Conservation (phyloP, 441 rosid species). For the Erysimum cheiri region DNA sequence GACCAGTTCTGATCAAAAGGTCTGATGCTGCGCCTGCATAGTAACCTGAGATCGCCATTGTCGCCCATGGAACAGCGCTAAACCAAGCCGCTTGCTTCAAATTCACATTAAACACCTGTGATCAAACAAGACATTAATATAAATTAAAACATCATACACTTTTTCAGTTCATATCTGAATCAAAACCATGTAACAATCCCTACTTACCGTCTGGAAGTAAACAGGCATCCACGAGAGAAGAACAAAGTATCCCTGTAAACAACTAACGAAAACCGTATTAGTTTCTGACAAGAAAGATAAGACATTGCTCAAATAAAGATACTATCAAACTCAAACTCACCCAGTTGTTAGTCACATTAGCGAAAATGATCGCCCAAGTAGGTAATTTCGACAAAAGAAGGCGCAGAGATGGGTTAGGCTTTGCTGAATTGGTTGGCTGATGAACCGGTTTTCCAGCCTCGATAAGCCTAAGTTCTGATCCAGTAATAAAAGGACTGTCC, state of each 20-base stretch:
- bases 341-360: constrained; percentile 92
- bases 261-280: constrained; percentile 21
- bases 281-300: background rate
- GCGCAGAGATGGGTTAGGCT: constrained; percentile 57
- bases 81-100: constrained; percentile 97
- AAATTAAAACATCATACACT: background rate
- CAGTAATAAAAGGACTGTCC: constrained; percentile 62
- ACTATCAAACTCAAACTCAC: constrained; percentile 50
- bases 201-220: constrained; percentile 84
- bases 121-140: background rate
- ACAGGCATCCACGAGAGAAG: constrained; percentile 99
- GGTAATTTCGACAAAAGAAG: constrained; percentile 73
- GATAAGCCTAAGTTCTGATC: constrained; percentile 69
- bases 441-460: constrained; percentile 72
- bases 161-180: background rate
- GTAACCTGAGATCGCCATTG: constrained; percentile 89
- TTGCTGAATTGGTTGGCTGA: background rate
- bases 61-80: constrained; percentile 99
- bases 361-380: constrained; percentile 87
- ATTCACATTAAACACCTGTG: constrained; percentile 80
- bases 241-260: constrained; percentile 90
- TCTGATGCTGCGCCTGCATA: constrained; percentile 77
- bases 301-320: background rate
- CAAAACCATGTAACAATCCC: background rate
- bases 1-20: constrained; percentile 69